Conservation (phyloP, 1,284 basidiomycete species). For the Heterobasidion occidentale region DNA sequence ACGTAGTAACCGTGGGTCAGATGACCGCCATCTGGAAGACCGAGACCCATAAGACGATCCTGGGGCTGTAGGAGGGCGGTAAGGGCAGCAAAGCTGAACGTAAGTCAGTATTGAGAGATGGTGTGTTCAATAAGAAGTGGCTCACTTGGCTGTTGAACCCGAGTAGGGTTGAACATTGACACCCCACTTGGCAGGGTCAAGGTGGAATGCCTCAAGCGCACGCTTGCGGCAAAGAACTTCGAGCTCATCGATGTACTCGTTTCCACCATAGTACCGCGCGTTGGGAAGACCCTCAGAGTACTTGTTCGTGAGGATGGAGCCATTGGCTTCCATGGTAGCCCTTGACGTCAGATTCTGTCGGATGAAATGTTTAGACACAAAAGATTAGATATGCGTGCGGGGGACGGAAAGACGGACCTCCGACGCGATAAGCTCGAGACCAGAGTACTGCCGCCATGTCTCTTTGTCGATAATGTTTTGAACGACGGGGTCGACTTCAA, state of each 20-base stretch:
- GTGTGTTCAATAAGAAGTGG: constrained; percentile 2
- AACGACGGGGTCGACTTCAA: constrained; percentile 90
- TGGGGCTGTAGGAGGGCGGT: constrained; percentile 97
- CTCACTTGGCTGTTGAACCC: constrained; percentile 55
- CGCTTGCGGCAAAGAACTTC: constrained; percentile 94
- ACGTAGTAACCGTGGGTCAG: constrained; percentile 98
- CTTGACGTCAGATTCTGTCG: constrained; percentile 88
- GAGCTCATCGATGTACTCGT: constrained; percentile 96
- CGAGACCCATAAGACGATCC: constrained; percentile 99
- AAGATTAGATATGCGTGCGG: constrained; percentile 8
- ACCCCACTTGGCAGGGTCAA: constrained; percentile 91
- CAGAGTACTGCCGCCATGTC: constrained; percentile 97
- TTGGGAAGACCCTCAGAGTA: constrained; percentile 94
- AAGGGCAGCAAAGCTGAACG: constrained; percentile 88
- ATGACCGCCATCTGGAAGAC: constrained; percentile 97
- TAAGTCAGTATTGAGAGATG: constrained; percentile 46
- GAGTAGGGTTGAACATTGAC: constrained; percentile 99
- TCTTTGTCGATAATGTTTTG: constrained; percentile 99
- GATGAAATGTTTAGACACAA: background rate
- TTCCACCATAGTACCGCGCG: constrained; percentile 97
- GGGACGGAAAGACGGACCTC: constrained; percentile 48
- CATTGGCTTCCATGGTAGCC: constrained; percentile 97
- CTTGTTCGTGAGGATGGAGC: constrained; percentile 98
- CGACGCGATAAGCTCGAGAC: constrained; percentile 94
- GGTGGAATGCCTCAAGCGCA: constrained; percentile 94